phyloP scores from a whole-genome alignment of 805 yeast species.

The Yamadazyma nakazawae region DNA sequence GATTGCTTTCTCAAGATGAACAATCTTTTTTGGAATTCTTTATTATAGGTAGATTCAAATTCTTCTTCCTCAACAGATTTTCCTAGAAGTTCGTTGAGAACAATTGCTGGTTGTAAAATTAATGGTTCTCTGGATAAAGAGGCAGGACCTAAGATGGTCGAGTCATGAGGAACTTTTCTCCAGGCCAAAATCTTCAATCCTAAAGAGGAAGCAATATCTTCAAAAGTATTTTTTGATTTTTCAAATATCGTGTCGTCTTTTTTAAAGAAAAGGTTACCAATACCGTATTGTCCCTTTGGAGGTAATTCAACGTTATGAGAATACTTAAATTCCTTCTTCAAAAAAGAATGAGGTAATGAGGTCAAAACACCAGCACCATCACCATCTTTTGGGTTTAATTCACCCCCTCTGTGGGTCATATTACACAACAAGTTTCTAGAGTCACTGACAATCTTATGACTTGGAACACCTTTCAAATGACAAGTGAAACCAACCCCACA shows the following conservation, averaged over 20 bases:
- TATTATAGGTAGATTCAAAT: conserved; percentile 53
- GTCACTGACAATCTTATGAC: conserved; percentile 92
- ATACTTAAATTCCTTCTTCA: conserved; percentile 78
- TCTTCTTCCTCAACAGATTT: conserved; percentile 42
- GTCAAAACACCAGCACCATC: conserved; percentile 98
- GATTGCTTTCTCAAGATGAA: conserved; percentile 86
- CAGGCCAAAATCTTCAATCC: conserved; percentile 87
- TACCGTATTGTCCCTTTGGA: conserved; percentile 82
- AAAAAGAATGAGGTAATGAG: conserved; percentile 85
- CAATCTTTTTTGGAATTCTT: conserved; percentile 75
- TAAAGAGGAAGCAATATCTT: conserved; percentile 68
- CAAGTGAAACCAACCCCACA: conserved; percentile 99
- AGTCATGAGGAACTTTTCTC: conserved; percentile 93
- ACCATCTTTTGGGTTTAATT: conserved; percentile 95
- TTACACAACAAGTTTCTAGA: conserved; percentile 85
- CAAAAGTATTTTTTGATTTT: conserved; percentile 74
- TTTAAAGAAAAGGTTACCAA: conserved; percentile 91
- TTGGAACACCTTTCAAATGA: conserved; percentile 80
- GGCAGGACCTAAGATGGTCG: conserved; percentile 92
- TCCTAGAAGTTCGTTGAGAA: conserved; percentile 42
- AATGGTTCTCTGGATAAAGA: conserved; percentile 90
- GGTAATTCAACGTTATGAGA: conserved; percentile 70
- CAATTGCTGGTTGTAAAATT: conserved; percentile 90
- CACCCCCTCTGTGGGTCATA: conserved; percentile 99
- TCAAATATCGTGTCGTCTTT: conserved; percentile 71